Percentiles rank a stretch among this genome's conserved stretches.
These are phyloP conservation scores for Trichoderma lentiforme DNA, from an alignment of 2,329 filamentous ascomycete genomes.

Conservation along the genomic window DNA sequence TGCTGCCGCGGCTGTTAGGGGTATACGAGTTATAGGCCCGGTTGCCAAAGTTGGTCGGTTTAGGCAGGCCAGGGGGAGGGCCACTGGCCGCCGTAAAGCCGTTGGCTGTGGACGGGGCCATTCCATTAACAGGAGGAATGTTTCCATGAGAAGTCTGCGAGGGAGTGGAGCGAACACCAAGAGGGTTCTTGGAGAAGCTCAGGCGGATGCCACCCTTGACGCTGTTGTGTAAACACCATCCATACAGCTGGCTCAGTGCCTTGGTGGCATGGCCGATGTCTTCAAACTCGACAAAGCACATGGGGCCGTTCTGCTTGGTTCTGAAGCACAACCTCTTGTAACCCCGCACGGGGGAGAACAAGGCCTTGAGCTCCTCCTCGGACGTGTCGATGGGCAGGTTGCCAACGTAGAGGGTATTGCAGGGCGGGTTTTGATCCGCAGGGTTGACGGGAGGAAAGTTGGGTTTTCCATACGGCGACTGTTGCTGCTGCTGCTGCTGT, in stretches of 20 bases:
- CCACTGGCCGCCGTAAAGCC: slow-evolving; percentile 67
- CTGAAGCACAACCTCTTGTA: slow-evolving; percentile 95
- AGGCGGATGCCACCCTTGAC: slow-evolving; percentile 91
- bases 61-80: slow-evolving; percentile 76
- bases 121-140: slow-evolving; percentile 57
- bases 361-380: slow-evolving; percentile 89
- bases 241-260: slow-evolving; percentile 84
- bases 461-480: slow-evolving; percentile 55
- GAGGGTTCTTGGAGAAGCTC: slow-evolving; percentile 95
- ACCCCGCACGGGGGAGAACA: slow-evolving; percentile 89
- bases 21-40: slow-evolving; percentile 17
- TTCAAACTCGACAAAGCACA: slow-evolving; percentile 99
- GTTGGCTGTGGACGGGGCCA: slow-evolving; percentile 51
- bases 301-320: slow-evolving; percentile 91
- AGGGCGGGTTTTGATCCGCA: slow-evolving; percentile 93
- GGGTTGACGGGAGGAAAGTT: slow-evolving; percentile 86
- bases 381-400: slow-evolving; percentile 90
- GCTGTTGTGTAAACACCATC: slow-evolving; percentile 81
- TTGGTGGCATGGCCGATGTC: slow-evolving; percentile 90
- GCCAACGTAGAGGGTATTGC: slow-evolving; percentile 97
- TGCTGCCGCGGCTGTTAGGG: not conserved
- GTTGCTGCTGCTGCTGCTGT: slow-evolving; percentile 20
- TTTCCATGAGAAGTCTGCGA: slow-evolving; percentile 36
- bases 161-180: slow-evolving; percentile 73
- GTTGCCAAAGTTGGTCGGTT: slow-evolving; percentile 65